Evolutionary conservation across 176 grass and related monocot species (phyloP).

Genomic region (Aegilops tauschii): DNA sequence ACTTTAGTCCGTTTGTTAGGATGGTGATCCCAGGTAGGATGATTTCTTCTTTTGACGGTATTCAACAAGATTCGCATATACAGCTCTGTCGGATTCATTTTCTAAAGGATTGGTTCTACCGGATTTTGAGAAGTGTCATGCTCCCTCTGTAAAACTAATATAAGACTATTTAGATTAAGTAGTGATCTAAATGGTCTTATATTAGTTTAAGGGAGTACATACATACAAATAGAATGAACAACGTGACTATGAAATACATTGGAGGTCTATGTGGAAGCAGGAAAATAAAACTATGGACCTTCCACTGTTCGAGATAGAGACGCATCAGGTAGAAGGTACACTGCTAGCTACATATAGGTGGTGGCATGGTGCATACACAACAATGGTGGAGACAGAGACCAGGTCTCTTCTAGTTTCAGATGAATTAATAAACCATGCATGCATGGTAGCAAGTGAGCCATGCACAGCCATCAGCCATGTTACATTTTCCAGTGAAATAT

Average conservation of each 20-base stretch:
- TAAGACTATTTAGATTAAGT: no score
- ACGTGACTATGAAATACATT: background rate
- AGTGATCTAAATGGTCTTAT: no score
- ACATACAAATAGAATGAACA: background rate
- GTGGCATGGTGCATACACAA: constrained; percentile 15
- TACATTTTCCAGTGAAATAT: constrained; percentile 58
- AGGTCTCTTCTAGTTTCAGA: constrained; percentile 41
- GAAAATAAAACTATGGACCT: background rate
- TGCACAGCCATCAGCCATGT: constrained; percentile 13
- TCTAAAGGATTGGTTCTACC: background rate
- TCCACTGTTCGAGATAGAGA: constrained; percentile 22
- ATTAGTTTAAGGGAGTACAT: no score
- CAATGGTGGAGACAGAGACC: constrained; percentile 32
- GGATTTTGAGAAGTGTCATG: background rate
- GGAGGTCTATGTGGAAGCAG: background rate
- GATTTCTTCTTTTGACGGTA: constrained; percentile 6
- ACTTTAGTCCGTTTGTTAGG: constrained; percentile 20
- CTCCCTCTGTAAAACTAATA: no score
- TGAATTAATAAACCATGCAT: constrained; percentile 25
- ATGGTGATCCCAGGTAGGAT: background rate
- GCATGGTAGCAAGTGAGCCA: background rate
- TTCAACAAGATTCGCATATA: background rate
- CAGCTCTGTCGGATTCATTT: background rate
- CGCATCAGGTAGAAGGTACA: constrained; percentile 22
- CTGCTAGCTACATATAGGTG: constrained; percentile 17